Base-by-base conservation (phyloP, 257 asterid species). In the Solanum bulbocastanum region DNA sequence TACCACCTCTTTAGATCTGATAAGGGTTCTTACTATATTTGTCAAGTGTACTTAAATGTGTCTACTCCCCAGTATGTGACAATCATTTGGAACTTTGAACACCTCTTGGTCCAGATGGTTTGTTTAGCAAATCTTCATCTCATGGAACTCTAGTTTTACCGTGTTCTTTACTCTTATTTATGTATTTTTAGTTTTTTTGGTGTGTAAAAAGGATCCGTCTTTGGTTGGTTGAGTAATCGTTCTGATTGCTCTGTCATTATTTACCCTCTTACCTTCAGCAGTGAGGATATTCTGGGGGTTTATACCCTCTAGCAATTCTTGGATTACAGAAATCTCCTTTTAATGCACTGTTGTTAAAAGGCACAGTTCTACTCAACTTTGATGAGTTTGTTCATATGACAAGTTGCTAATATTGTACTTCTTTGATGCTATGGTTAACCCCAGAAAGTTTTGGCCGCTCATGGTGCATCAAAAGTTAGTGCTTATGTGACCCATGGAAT, bases 391-490 rank as follows among this genome's bases (percentile, higher is more conserved):
- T 82, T 30, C 69, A 82, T 82, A 32, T 6, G 71, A 49, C 86
- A 32, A 46, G 85, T 52, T 82, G 71, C 86, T 82, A 82, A 82
- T 30, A 30, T 11, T 82, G 42, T 82, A 16, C 42, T 30, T 30
- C 14, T 78, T 27, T 16, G 42, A 30, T 81, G 69, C 69, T 86
- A 88, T 89, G 88, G 74, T 68, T 35, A 36, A 73, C 84, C 23
- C 90, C 95, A 96, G 99, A 96, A 96, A 96, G 98, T 95, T 83
- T 93, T 96, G 92, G 94, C 96, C 32, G 95, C 95, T 58, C 94
- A 96, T 85, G 99, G 99, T 81, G 99, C 99, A 65, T 93, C 96
- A 15, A 96, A 94, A 90, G 99, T 96, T 89, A 96, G 99, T 87
- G 98, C 99, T 18, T 96, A 96, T 87, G 99, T 94, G 62, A 96